These are phyloP conservation scores for Ulota crispa DNA, from an alignment of 225 moss, liverwort and hornwort genomes.

Conservation along the genomic window DNA sequence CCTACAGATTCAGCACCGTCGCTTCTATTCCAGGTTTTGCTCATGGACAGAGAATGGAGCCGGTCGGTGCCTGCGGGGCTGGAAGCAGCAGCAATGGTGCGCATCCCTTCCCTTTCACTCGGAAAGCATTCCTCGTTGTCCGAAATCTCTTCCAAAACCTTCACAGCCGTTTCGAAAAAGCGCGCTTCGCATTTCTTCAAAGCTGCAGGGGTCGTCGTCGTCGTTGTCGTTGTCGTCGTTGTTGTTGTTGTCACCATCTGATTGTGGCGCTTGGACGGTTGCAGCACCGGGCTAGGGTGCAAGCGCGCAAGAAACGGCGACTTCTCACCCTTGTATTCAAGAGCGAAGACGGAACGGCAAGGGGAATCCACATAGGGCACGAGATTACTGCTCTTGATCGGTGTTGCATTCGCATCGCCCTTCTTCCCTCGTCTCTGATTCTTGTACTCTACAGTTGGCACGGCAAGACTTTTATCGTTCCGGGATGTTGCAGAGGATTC, in stretches of 20 bases:
- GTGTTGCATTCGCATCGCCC: background rate
- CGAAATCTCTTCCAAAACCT: slow-evolving; percentile 36
- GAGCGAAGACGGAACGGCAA: slow-evolving; percentile 37
- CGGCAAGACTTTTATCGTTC: slow-evolving; percentile 18
- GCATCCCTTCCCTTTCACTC: slow-evolving; percentile 17
- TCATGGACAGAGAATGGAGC: slow-evolving; percentile 39
- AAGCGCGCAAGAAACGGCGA: slow-evolving; percentile 37
- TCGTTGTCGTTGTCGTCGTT: background rate
- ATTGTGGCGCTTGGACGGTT: slow-evolving; percentile 50
- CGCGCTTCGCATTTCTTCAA: slow-evolving; percentile 32
- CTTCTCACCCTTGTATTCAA: slow-evolving; percentile 30
- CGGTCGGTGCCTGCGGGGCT: slow-evolving; percentile 31
- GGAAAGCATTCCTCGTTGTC: slow-evolving; percentile 26
- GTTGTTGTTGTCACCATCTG: slow-evolving; percentile 29
- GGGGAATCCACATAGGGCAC: slow-evolving; percentile 33
- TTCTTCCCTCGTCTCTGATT: slow-evolving; percentile 19
- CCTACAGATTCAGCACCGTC: slow-evolving; percentile 37
- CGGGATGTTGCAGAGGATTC: slow-evolving; percentile 17
- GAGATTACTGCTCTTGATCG: slow-evolving; percentile 14
- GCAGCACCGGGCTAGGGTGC: slow-evolving; percentile 41
- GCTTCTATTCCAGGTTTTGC: slow-evolving; percentile 34
- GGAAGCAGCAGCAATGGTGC: slow-evolving; percentile 7
- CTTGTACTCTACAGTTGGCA: slow-evolving; percentile 14
- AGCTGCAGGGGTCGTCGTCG: background rate
- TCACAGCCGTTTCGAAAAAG: slow-evolving; percentile 43